Base-by-base conservation (phyloP, 139 green algal species). In the Tetraselmis chui region DNA sequence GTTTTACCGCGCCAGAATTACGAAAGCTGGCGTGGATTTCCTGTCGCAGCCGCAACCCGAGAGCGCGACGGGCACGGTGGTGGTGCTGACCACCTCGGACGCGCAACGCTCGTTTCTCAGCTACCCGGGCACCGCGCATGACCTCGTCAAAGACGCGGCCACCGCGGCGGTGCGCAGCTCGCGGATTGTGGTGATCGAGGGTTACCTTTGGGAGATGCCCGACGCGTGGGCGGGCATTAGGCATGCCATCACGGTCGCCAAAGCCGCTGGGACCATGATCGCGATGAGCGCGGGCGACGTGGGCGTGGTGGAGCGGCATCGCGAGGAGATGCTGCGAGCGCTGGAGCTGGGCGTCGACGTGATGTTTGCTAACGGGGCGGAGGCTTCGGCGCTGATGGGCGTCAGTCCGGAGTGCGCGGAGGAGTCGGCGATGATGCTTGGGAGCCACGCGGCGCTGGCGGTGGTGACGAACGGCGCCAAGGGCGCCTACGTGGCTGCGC, bases 41-140 rank as follows among this genome's bases (percentile, higher is more conserved):
- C 76, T 96, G n/a, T 85, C 89, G 2, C 25, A 86, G 0, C 85
- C 87, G 24, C 18, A 83, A 1, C 27, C 85, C 1, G 85, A 84
- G 59, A 86, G 79, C 25, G n/a, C 26, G 26, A 95, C 91, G 5
- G 95, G 95, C 82, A 97, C 92, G 0, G 94, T 97, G 23, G 88
- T 97, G 28, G 95, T 98, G 28, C 86, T 98, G 25, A 97, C 93
- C 25, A 97, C 93, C 0, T 89, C 90, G 1, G 95, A 98, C 83
- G 95, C 95, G 5, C 92, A 98, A 86, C 89, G 95, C 30, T 96
- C 92, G 32, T 97, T 98, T 87, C 88, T 98, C 26, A 93, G 90
- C 1, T 97, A 95, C 87, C 90, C 95, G 32, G 92, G 91, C 78
- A 86, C 80, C 2, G 24, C 78, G 2, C 80, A 83, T 2, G 75